phyloP scores from a whole-genome alignment of 495 filamentous ascomycete genomes.

The Daldinia bambusicola region DNA sequence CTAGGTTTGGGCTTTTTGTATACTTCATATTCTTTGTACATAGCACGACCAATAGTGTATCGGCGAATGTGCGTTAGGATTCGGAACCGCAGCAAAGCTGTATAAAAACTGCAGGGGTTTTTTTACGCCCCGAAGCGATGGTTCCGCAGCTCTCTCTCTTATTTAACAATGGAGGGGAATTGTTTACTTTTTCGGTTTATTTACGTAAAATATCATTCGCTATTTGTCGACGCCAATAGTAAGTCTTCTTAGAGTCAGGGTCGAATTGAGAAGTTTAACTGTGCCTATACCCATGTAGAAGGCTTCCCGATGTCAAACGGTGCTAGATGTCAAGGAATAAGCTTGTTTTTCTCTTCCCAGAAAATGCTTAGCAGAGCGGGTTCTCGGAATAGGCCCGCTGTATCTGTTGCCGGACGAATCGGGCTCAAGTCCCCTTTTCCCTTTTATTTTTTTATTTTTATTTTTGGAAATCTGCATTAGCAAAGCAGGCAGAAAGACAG shows the following conservation, averaged over 20 bases:
- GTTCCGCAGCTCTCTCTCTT: neutral
- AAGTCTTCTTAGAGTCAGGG: neutral
- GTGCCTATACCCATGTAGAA: too few species aligned
- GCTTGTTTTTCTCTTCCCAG: neutral
- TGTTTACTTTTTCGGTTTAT: neutral
- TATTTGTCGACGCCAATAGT: neutral
- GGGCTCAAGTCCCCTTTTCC: neutral
- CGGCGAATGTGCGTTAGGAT: neutral
- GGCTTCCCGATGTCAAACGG: neutral
- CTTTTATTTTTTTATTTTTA: neutral
- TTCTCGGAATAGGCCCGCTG: neutral
- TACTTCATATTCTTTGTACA: neutral
- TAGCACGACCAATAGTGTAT: too few species aligned
- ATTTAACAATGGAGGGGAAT: neutral
- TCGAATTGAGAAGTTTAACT: neutral
- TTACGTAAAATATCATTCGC: neutral
- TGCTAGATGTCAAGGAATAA: neutral
- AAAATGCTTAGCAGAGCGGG: neutral
- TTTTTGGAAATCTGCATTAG: constrained; percentile 5
- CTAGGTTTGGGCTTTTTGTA: neutral
- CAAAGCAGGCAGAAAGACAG: neutral
- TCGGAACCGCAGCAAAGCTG: neutral
- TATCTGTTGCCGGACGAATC: neutral
- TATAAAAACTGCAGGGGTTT: constrained; percentile 1
- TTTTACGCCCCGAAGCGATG: neutral